Evolutionary conservation across 345 rosid genomes (phyloP).

Genomic region (Mangifera indica): DNA sequence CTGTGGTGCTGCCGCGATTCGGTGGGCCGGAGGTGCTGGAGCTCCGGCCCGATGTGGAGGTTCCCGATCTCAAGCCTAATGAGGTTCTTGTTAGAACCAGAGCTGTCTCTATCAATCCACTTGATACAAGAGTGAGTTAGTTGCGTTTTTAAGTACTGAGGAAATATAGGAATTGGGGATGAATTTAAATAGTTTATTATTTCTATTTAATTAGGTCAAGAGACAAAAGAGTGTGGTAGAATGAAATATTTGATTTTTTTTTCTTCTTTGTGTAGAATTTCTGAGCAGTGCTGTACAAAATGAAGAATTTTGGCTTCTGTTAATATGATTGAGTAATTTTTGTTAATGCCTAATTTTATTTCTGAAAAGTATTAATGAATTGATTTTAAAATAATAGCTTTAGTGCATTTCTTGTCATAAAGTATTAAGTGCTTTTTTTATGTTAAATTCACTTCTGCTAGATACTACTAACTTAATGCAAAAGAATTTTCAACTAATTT

Average conservation of each 20-base stretch:
- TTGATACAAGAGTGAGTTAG: conserved; percentile 84
- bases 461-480: too few species aligned
- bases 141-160: conserved; percentile 16
- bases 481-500: too few species aligned
- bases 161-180: background rate
- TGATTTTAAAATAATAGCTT: too few species aligned
- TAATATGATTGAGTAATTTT: too few species aligned
- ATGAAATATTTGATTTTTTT: too few species aligned
- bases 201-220: too few species aligned
- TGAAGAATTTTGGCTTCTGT: background rate
- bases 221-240: too few species aligned
- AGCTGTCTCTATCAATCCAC: conserved; percentile 92
- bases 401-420: too few species aligned
- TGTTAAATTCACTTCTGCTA: too few species aligned
- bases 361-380: too few species aligned
- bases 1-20: conserved; percentile 78
- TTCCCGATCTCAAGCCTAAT: conserved; percentile 70
- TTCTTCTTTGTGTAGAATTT: background rate
- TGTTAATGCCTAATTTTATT: too few species aligned
- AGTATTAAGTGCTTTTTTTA: too few species aligned
- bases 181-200: background rate
- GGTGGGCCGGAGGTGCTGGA: conserved; percentile 90
- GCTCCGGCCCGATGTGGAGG: conserved; percentile 65
- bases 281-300: background rate
- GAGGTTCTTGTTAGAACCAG: conserved; percentile 83